Evolutionary conservation across 2,329 filamentous ascomycete genomes (phyloP), one percentile per base, ranked within the genome.

Genomic region (Elsinoe perseae): DNA sequence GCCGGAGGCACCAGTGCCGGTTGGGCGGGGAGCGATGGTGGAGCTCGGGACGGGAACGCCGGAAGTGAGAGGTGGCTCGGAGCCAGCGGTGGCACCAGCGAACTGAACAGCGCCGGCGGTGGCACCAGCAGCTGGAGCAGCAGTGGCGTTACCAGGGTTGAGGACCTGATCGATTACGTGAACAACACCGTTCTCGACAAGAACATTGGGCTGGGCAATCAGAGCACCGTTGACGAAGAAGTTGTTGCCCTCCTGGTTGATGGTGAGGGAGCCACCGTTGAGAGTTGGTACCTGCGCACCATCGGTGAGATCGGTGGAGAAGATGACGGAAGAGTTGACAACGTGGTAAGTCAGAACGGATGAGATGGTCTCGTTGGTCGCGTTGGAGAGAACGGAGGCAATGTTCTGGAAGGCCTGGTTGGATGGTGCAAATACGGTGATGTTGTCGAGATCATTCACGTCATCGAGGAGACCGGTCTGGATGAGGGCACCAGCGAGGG

Each of bases 401-500:
- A 86, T 79, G 23, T 72, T 68, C 30, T 77, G 72, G 70, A 86
- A 82, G 10, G 82, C 82, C 1, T 71, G 71, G 65, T 85, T 82
- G 64, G 72, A 76, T 1, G 84, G 84, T 0, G 79, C 82, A 61
- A 87, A 86, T 59, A 87, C 74, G 56, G 84, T 87, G 36, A 86
- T 61, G 63, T 82, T 74, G 25, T 64, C 62, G 7, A 70, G 64
- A 10, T 59, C 61, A 58, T 75, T 68, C 30, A 83, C 64, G 16
- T 72, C 67, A 2, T 69, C 62, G 18, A 72, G 60, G n/a, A 75
- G 64, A 59, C 71, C 63, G 21, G 73, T 69, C 3, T 64, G 61
- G 18, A 67, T 69, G 43, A 73, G 60, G n/a, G 73, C 74, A 34
- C 72, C 73, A 56, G 66, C 66, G 32, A 75, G 62, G n/a, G 70